Evolutionary conservation across 1,284 basidiomycete species (phyloP), one percentile per base, ranked within the genome.

Genomic region (Thelephora terrestris): DNA sequence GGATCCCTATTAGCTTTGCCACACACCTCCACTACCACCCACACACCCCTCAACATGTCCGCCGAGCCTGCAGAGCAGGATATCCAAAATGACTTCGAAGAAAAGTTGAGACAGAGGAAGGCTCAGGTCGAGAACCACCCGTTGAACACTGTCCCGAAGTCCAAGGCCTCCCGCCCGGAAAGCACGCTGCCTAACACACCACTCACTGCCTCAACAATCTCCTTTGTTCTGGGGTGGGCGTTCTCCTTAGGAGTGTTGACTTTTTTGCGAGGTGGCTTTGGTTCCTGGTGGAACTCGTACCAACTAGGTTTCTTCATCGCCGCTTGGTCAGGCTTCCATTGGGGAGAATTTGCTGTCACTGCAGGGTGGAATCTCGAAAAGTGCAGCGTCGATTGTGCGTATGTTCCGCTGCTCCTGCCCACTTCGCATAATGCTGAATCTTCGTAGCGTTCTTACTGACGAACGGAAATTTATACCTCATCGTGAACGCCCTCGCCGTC

Each of bases 281-380:
- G 56, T 12, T 55, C 53, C 4, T 85, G 79, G 73, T 88, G 86
- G 79, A 65, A 77, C 0, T 85, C 81, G 18, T 79, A 81, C 45
- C 86, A 87, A 61, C 71, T 95, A 1, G 89, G 86, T 0, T 80
- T 90, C 63, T 97, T 92, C 64, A 54, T 87, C 36, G 79, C 83
- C 23, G 74, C 83, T 1, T 91, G 89, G 85, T 74, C 86, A 1
- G 67, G 74, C 32, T 99, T 99, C 62, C 96, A 99, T 61, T 86
- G 93, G 78, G 81, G 79, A 35, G 96, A 99, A 64, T 99, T 95
- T 62, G 85, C 85, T 46, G 91, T 95, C 6, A 98, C 96, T 4
- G 93, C 94, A 1, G 88, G 89, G 17, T 99, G 91, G 87, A 99
- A 99, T 64, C 69, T 85, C 36, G 85, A 88, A 47, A 95, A 94